phyloP scores from a whole-genome alignment of 106 monocot genomes.

The Acanthochlamys bracteata region DNA sequence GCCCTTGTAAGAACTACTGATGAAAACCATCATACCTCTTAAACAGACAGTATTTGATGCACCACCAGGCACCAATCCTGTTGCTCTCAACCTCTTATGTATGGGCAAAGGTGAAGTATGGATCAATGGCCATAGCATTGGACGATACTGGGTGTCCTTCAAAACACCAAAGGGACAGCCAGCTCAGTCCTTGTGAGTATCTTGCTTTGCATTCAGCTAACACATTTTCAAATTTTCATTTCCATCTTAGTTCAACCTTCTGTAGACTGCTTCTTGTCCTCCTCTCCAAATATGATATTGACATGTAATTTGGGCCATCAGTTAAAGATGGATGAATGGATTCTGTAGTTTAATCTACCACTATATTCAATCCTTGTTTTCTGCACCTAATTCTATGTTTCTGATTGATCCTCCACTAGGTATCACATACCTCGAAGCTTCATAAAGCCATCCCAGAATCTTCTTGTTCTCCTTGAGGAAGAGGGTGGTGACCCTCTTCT shows the following conservation, averaged over 20 bases:
- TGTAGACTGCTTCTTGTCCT: too few relatives aligned
- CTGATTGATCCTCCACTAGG: conserved; percentile 23
- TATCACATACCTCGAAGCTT: conserved; percentile 80
- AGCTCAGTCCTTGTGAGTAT: conserved; percentile 73
- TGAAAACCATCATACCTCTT: background rate
- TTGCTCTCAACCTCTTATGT: conserved; percentile 59
- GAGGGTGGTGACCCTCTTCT: conserved; percentile 58
- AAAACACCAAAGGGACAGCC: conserved; percentile 45
- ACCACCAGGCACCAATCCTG: conserved; percentile 37
- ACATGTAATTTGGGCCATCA: too few relatives aligned
- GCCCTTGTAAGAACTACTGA: too few relatives aligned
- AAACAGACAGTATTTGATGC: conserved; percentile 52
- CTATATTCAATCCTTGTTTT: too few relatives aligned
- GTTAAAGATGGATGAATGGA: too few relatives aligned
- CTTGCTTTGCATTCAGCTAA: background rate
- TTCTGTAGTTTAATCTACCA: too few relatives aligned
- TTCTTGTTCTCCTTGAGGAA: conserved; percentile 86
- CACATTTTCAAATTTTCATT: too few relatives aligned
- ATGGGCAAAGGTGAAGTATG: conserved; percentile 93
- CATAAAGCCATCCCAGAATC: conserved; percentile 47
- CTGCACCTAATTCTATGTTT: background rate
- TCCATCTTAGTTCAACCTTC: too few relatives aligned
- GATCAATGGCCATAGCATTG: conserved; percentile 87
- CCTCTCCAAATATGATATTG: too few relatives aligned
- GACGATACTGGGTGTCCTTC: conserved; percentile 89